These are phyloP conservation scores for Eucalyptus cloeziana DNA, from an alignment of 345 rosid species.

Conservation along the genomic window DNA sequence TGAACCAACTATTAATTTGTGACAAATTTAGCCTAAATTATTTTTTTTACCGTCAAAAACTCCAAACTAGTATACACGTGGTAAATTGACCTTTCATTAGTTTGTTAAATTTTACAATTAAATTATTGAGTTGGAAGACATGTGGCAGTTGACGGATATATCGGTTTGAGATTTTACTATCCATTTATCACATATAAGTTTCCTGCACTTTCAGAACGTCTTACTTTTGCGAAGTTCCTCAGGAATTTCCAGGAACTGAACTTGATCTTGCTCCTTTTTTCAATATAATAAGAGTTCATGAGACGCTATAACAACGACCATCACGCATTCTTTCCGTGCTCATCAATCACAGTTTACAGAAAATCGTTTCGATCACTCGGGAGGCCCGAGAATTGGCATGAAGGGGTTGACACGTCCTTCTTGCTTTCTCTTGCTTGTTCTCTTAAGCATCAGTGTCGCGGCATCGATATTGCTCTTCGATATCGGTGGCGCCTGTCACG, in stretches of 20 bases:
- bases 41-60: fast-evolving
- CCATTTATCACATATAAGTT: background rate
- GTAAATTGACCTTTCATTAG: too few relatives aligned
- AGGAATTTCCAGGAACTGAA: background rate
- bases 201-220: background rate
- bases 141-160: fast-evolving
- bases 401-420: background rate
- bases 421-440: background rate
- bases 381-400: background rate
- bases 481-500: background rate
- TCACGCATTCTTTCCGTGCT: background rate
- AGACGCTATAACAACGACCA: background rate
- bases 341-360: background rate
- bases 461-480: background rate
- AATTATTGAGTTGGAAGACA: too few relatives aligned
- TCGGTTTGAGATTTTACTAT: fast-evolving
- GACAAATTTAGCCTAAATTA: too few relatives aligned
- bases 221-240: background rate
- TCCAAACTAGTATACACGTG: background rate
- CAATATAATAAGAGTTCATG: background rate
- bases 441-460: background rate
- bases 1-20: background rate
- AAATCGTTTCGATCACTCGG: background rate
- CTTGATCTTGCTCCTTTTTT: background rate
- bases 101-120: too few relatives aligned